Base-by-base conservation (phyloP, 768 basidiomycete genomes). In the Tubosaeta sp. region DNA sequence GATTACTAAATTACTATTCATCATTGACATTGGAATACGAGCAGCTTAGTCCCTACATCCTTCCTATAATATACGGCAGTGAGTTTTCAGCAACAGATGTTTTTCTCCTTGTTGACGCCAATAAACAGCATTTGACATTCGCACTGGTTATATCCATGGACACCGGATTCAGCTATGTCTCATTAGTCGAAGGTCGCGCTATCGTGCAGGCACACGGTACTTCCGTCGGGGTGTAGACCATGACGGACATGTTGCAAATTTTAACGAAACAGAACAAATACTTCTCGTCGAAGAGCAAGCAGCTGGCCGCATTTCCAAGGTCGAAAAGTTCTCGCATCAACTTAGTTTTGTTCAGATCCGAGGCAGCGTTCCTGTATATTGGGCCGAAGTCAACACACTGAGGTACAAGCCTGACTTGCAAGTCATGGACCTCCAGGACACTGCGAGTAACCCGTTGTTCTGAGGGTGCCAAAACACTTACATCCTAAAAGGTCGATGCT, bases 251-350 rank as follows among this genome's bases (percentile, higher is more conserved):
- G 90, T 91, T 38, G 92, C 94, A 52, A 99, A 99, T 71, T 98
- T 92, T 73, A 97, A 97, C 67, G 97, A 99, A 71, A 95, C 97
- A 6, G 97, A 99, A 65, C 97, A 98, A 67, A 76, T 99, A 53
- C 74, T 95, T 26, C 76, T 95, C 14, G 77, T 95, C 12, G 89
- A 92, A 54, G 77, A 75, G 44, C 76, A 74, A 43, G 72, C 74
- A 29, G 70, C 70, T 25, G 75, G 74, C 34, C 68, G 70, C 25
- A 68, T 69, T 37, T 69, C 69, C 16, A 64, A 67, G 45, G 60
- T 69, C 16, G 80, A 80, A 48, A 79, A 79, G 10, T 79, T 75
- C 50, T 79, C 76, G 3, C 74, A 76, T 13, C 82, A 84, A 66
- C 71, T 94, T 59, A 91, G 91, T 67, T 97, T 89, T 68, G 90